Evolutionary conservation across 495 filamentous ascomycete genomes (phyloP), one percentile per base, ranked within the genome.

Genomic region (Penicillium coprophilum): DNA sequence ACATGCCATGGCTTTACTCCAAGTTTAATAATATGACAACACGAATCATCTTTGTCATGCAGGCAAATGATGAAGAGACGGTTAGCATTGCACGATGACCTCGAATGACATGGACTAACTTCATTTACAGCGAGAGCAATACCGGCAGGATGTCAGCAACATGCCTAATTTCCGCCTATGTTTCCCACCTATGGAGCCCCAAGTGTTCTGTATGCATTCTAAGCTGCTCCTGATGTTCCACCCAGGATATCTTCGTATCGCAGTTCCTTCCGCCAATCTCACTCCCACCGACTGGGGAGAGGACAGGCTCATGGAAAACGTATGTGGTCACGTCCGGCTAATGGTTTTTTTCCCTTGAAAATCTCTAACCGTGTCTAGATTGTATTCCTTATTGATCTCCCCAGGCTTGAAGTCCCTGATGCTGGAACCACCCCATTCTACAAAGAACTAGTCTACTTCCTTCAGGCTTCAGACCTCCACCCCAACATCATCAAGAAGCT

Each of bases 241-340:
- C 57, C 75, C 78, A 0, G 63, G 56, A 0, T 83, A 92, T 63
- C 64, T 96, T 2, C 80, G 92, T 0, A 79, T 96, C 10, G 92
- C 81, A 0, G 80, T 96, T 0, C 91, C 92, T 0, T 91, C 82
- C 9, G 92, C 89, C 1, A 96, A 96, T 56, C 68, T 95, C 4
- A 80, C 86, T n/a, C 72, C 80, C 1, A 87, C 85, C 60, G 92
- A 96, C 65, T 96, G 92, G 92, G 92, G 92, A 0, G 92, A 93
- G 64, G 79, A 80, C 1, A 75, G 86, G 0, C 62, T 84, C 1
- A 89, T 95, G 84, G 91, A 96, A 63, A 95, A 96, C 66, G 84
- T 85, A 61, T 45, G 68, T 66, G 38, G 6, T 23, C 5, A 17
- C 41, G 11, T 6, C 7, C 28, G 0, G 27, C 0, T 24, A 15